Evolutionary conservation across 2,329 filamentous ascomycete species (phyloP), one percentile per base, ranked within the genome.

Genomic region (Verticillium tricorpus): DNA sequence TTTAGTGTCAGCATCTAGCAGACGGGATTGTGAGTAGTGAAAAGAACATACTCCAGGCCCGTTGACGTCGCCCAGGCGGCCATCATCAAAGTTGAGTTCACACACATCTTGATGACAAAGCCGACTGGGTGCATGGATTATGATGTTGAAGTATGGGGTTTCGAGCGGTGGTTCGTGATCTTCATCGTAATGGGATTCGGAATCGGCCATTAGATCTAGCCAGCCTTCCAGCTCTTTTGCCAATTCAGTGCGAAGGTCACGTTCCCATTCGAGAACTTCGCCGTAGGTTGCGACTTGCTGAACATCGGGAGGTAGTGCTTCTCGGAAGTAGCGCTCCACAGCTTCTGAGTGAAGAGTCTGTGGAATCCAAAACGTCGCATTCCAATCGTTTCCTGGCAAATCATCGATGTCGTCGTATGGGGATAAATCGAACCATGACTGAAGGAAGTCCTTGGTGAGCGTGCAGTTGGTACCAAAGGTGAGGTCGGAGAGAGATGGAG

Each of bases 401-500:
- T 57, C n/a, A 2, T 19, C 56, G 19, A 57, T 15, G 12, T 57
- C 32, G 15, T 57, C 56, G 34, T 40, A 35, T 14, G 8, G n/a
- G n/a, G 34, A 35, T 15, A 57, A 19, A 35, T 57, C 56, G n/a
- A 57, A 57, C 56, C 56, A 57, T 35, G 56, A 57, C 34, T 25
- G 56, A 3, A 57, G 45, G 12, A 50, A 50, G 5, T 50, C 45
- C 12, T 50, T 50, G 8, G 45, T 50, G 5, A 50, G 45, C 8
- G n/a, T 50, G 45, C 45, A 50, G 9, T 50, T 22, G 19, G 17
- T 50, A 19, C 45, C 45, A 11, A 50, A 50, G 1, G n/a, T 50
- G 8, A 50, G 11, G 45, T 50, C 45, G 7, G 5, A 5, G 45
- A 50, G 45, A 22, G 45, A 5, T 14, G 45, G 45, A 50, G 45